Percentiles rank a stretch among this genome's conserved stretches.
These are phyloP conservation scores for Myriangium duriaei DNA, from an alignment of 2,329 filamentous ascomycete genomes.

Conservation along the genomic window DNA sequence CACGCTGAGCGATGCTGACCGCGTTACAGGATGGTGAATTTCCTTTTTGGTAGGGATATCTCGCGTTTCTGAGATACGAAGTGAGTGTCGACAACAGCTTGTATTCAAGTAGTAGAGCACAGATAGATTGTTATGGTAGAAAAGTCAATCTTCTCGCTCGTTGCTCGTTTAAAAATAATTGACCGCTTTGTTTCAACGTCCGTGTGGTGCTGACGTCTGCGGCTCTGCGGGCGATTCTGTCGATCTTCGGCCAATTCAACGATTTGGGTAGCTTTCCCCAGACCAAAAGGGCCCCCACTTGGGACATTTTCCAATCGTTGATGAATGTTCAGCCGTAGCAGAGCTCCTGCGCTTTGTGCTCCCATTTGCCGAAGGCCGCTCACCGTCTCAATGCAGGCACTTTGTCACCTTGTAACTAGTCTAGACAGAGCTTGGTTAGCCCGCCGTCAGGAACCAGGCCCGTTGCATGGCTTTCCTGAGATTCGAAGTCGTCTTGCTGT, in stretches of 20 bases:
- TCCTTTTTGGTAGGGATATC: constrained; percentile 17
- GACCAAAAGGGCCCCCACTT: no score
- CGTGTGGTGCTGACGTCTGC: not conserved
- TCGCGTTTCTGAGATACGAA: constrained; percentile 14
- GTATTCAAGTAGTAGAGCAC: not conserved
- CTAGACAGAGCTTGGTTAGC: no score
- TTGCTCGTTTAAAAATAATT: no score
- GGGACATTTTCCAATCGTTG: no score
- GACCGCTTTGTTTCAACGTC: no score
- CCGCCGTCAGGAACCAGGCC: not conserved
- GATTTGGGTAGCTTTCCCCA: not conserved
- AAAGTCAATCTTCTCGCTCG: no score
- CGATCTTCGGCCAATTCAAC: not conserved
- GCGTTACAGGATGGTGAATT: constrained; percentile 13
- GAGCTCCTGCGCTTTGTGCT: no score
- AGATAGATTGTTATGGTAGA: no score
- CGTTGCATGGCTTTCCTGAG: not conserved
- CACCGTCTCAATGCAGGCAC: no score
- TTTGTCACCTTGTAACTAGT: no score
- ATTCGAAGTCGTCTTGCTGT: not conserved
- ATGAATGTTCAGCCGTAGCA: no score
- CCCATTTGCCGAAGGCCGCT: no score
- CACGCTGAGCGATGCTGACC: constrained; percentile 5
- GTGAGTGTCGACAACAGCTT: not conserved
- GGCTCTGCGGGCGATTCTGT: not conserved